phyloP scores from a whole-genome alignment of 140 eudicot genomes.

The Anethum foeniculum region DNA sequence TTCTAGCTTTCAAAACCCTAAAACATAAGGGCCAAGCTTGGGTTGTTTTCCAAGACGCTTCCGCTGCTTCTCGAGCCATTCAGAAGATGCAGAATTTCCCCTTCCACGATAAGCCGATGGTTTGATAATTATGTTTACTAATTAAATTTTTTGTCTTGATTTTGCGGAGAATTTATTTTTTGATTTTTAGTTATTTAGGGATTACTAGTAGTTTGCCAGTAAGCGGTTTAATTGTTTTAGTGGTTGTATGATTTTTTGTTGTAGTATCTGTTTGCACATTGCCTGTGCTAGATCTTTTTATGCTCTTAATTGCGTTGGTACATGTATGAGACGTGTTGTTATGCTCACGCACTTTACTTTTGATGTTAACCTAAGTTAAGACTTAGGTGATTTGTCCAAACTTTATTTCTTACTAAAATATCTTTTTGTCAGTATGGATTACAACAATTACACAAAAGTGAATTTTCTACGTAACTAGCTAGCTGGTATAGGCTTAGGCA shows the following conservation, averaged over 20 bases:
- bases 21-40: conserved; percentile 97
- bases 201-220: not conserved
- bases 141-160: not conserved
- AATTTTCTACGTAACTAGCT: not conserved
- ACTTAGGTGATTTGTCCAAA: not conserved
- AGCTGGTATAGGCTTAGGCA: not conserved
- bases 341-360: not conserved
- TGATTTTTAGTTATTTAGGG: not conserved
- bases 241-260: not conserved
- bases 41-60: conserved; percentile 84
- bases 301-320: not conserved
- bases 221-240: not conserved
- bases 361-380: not conserved
- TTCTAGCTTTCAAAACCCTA: conserved; percentile 90
- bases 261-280: too few relatives aligned
- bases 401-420: not conserved
- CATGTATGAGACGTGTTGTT: not conserved
- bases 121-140: not conserved
- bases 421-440: not conserved
- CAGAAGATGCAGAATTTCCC: conserved; percentile 95
- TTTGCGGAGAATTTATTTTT: not conserved
- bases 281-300: not conserved
- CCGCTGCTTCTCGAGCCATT: conserved; percentile 62
- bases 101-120: conserved; percentile 96
- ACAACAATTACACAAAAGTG: not conserved